phyloP scores from a whole-genome alignment of 441 rosid species.

The Syzygium syzygioides region DNA sequence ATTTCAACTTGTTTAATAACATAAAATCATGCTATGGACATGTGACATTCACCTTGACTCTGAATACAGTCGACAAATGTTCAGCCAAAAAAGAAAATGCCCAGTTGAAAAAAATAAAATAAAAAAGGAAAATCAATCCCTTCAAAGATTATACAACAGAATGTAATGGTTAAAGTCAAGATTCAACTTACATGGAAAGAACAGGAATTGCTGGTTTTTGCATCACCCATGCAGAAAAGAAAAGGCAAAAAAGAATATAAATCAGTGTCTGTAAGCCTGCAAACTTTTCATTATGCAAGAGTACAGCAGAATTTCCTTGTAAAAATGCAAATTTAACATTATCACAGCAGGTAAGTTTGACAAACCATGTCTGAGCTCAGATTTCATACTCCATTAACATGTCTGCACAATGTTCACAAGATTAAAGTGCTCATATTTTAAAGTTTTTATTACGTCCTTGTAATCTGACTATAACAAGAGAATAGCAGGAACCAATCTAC shows the following conservation, averaged over 20 bases:
- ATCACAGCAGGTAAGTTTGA: background rate
- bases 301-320: background rate
- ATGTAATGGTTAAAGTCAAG: background rate
- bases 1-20: background rate
- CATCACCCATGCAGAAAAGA: conserved; percentile 32
- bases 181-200: conserved; percentile 80
- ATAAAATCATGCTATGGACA: background rate
- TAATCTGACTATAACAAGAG: background rate
- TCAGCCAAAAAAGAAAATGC: conserved; percentile 5
- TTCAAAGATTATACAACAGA: background rate
- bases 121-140: background rate
- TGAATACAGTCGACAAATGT: background rate
- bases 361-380: background rate
- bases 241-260: conserved; percentile 17
- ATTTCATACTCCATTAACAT: background rate
- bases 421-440: background rate
- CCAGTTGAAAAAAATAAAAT: background rate
- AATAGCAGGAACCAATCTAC: background rate
- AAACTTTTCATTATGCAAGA: background rate
- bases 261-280: conserved; percentile 23
- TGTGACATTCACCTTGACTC: background rate
- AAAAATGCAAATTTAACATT: background rate
- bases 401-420: background rate
- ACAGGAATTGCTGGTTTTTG: conserved; percentile 83
- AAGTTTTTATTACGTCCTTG: background rate